Base-by-base conservation (phyloP, 345 rosid species). In the Pistacia atlantica region DNA sequence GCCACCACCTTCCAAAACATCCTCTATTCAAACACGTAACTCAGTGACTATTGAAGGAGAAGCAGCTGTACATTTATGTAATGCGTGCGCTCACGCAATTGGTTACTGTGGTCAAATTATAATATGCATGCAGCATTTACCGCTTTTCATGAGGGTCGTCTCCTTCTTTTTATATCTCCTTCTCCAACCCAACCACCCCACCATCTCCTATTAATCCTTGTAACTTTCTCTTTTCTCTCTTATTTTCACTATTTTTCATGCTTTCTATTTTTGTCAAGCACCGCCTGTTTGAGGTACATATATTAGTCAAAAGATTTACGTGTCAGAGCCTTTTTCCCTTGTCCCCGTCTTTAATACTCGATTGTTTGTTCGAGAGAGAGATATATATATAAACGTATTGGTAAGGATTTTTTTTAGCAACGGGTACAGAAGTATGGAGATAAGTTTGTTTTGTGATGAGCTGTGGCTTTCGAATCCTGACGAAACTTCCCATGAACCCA, bases 91-190 rank as follows among this genome's bases (percentile, higher is more conserved):
- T 91, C 95, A 91, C 95, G 92, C 88, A 86, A 77, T 85, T 78
- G 88, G 83, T 77, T 84, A 82, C 79, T 71, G 77, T 82, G 17
- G 80, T 78, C 16, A 77, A 82, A 74, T 63, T 1, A 76, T 82
- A 67, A 80, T 28, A 72, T 62, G 28, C 67, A 38, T 7, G 22
- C 63, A 69, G 91, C 92, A 92, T 92, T 90, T 90, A 90, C 90
- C 91, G 72, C 92, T 1, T 75, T 85, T 92, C 94, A 92, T 90
- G 92, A 73, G 91, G 85, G 80, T 78, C 85, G 88, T 80, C 83
- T 79, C 79, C 81, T 78, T 61, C 77, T 52, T 81, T 85, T 86
- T 81, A 84, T 69, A 17, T 78, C 77, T 46, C 71, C 11, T 37
- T 20, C 65, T 42, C 55, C 68, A 9, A 67, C 56, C 80, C 67